Base-by-base conservation (phyloP, 2,329 filamentous ascomycete species). In the Lachnellula occidentalis region DNA sequence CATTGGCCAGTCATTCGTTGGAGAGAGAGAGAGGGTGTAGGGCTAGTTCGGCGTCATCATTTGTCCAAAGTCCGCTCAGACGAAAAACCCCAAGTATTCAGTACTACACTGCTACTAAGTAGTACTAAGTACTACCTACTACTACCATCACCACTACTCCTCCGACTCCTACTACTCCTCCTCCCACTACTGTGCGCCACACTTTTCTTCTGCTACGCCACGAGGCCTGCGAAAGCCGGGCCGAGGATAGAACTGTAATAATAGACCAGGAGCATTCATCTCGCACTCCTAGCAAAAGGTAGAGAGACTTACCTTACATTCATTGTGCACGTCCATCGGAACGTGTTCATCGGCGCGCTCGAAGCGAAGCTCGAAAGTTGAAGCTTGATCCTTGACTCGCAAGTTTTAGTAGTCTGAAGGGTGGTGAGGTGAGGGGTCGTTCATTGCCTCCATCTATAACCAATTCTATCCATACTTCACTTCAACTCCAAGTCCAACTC, bases 401-500 rank as follows among this genome's bases (percentile, higher is more conserved):
- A 43, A 50, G 36, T 53, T 22, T 31, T 37, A 55, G 34, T n/a
- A 49, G 49, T 53, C 47, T 50, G 11, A 12, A 24, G 17, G 5
- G 17, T 22, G 22, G 12, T 14, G 19, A 8, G 12, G 22, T 45
- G 21, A 21, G 43, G 43, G 14, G 14, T 24, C 22, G 43, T 12
- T 15, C 17, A 14, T 45, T 14, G 14, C 12, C 24, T 22, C 51
- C 19, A 45, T 53, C 46, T 57, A 47, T 39, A 31, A 11, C 27
- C 52, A 61, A 59, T 55, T 60, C 43, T 61, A 60, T 61, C 55
- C 56, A 53, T 55, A 60, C 61, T 42, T 59, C 59, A 21, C 45
- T 53, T 39, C 34, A 37, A 12, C 15, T 12, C 15, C 34, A 37
- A 6, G 14, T 39, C 14, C 36, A 15, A 4, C 14, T 15, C 14